These are phyloP conservation scores for Ballota nigra DNA, from an alignment of 257 asterid genomes.

Conservation along the genomic window DNA sequence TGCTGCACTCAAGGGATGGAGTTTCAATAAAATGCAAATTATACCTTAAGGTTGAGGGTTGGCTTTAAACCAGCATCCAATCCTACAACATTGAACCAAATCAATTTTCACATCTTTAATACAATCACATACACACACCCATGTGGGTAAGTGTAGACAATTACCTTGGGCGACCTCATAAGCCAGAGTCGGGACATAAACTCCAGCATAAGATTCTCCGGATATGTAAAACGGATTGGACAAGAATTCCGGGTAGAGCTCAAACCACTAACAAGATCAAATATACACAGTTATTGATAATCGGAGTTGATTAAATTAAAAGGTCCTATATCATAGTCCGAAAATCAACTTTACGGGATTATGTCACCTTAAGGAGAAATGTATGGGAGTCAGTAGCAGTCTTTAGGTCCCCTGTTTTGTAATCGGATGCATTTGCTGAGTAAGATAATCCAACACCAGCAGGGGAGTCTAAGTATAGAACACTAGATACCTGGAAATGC, in stretches of 20 bases:
- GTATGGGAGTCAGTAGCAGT: conserved; percentile 78
- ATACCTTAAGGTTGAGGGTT: conserved; percentile 74
- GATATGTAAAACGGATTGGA: conserved; percentile 71
- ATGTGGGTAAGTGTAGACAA: background rate
- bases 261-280: conserved; percentile 70
- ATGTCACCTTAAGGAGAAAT: conserved; percentile 80
- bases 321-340: background rate
- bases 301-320: background rate
- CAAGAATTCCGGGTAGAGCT: conserved; percentile 76
- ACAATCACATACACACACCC: background rate
- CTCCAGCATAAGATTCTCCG: conserved; percentile 97
- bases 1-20: conserved; percentile 11
- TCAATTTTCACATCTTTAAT: background rate
- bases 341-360: background rate
- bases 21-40: conserved; percentile 15
- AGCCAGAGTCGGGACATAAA: conserved; percentile 90
- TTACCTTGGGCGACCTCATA: conserved; percentile 79
- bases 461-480: conserved; percentile 88
- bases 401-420: conserved; percentile 71
- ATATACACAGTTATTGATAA: conserved; percentile 17
- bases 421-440: conserved; percentile 65
- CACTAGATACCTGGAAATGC: conserved; percentile 61
- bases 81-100: conserved; percentile 42
- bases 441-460: conserved; percentile 91
- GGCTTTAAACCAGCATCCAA: conserved; percentile 70